Conservation (phyloP, 805 yeast species). For the Teunomyces atbi region DNA sequence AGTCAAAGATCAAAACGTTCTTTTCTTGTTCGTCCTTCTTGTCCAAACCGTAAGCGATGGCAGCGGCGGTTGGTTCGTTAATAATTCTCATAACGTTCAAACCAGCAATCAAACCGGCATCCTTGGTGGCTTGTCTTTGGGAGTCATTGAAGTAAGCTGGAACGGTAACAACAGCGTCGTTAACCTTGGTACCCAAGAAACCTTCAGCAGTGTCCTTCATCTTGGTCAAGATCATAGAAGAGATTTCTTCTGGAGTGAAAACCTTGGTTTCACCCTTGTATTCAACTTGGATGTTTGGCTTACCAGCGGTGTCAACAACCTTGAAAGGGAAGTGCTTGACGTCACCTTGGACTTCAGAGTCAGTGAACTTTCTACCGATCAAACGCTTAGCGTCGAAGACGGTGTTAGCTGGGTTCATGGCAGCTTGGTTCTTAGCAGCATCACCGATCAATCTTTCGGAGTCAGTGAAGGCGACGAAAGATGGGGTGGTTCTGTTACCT, state of each 20-base stretch:
- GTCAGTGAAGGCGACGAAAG: constrained; percentile 34
- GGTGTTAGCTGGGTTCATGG: constrained; percentile 33
- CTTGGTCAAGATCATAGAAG: constrained; percentile 32
- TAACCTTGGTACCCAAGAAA: constrained; percentile 25
- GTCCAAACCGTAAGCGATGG: constrained; percentile 45
- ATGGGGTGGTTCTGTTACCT: constrained; percentile 35
- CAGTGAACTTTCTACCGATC: constrained; percentile 29
- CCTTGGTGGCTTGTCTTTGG: constrained; percentile 36
- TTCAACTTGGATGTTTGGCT: constrained; percentile 30
- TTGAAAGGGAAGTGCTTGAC: constrained; percentile 33
- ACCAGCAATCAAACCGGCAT: constrained; percentile 34
- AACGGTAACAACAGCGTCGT: constrained; percentile 31
- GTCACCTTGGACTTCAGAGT: constrained; percentile 29
- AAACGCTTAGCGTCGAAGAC: constrained; percentile 35
- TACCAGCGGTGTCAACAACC: constrained; percentile 28
- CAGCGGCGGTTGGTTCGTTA: constrained; percentile 35
- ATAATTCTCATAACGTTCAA: constrained; percentile 34
- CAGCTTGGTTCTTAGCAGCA: constrained; percentile 35
- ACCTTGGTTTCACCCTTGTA: constrained; percentile 34
- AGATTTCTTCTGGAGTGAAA: constrained; percentile 32
- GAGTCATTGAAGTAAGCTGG: constrained; percentile 35
- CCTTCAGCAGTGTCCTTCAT: constrained; percentile 34
- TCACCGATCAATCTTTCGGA: constrained; percentile 33
- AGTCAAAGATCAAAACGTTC: constrained; percentile 48
- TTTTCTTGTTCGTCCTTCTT: constrained; percentile 61